Conservation (phyloP, 768 basidiomycete genomes). For the Cubamyces sp. region DNA sequence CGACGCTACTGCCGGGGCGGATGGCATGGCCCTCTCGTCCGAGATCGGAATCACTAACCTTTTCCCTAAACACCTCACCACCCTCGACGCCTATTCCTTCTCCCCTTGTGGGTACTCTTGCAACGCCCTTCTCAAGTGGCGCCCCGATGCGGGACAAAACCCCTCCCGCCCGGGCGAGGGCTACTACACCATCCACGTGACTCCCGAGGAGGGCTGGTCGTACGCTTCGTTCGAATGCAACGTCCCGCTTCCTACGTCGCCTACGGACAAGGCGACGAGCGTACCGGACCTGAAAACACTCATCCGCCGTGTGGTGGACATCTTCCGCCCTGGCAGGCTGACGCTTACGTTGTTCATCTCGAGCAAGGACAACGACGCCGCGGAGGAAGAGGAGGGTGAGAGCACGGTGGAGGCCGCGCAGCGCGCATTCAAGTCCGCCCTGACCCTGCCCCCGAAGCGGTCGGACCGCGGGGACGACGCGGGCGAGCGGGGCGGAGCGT, state of each 20-base stretch:
- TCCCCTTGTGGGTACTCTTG: slow-evolving; percentile 95
- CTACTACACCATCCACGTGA: slow-evolving; percentile 98
- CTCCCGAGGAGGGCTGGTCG: slow-evolving; percentile 97
- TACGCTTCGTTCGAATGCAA: slow-evolving; percentile 99
- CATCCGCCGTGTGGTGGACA: slow-evolving; percentile 85
- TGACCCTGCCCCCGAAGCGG: slow-evolving; percentile 38
- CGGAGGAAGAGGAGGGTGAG: slow-evolving; percentile 53
- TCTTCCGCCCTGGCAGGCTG: slow-evolving; percentile 89
- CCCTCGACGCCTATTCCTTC: slow-evolving; percentile 92
- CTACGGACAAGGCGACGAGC: slow-evolving; percentile 37
- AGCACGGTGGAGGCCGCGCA: slow-evolving; percentile 72
- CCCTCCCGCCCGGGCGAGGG: slow-evolving; percentile 64
- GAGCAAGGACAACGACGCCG: slow-evolving; percentile 50
- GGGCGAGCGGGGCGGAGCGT: slow-evolving; percentile 17
- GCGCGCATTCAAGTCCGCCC: slow-evolving; percentile 70
- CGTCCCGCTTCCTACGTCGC: slow-evolving; percentile 62
- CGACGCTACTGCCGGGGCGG: slow-evolving; percentile 31
- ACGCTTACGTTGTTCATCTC: slow-evolving; percentile 92
- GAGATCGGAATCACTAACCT: slow-evolving; percentile 79
- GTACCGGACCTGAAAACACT: slow-evolving; percentile 82
- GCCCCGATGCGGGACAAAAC: slow-evolving; percentile 38
- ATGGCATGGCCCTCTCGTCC: slow-evolving; percentile 64
- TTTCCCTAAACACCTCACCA: slow-evolving; percentile 78
- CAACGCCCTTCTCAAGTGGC: slow-evolving; percentile 84
- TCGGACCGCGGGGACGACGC: slow-evolving; percentile 10